A percentile compares a stretch with the other conserved stretches of the same genome.
Evolutionary conservation across 495 filamentous ascomycete species (phyloP).

Genomic region (Hyaloscypha bicolor): DNA sequence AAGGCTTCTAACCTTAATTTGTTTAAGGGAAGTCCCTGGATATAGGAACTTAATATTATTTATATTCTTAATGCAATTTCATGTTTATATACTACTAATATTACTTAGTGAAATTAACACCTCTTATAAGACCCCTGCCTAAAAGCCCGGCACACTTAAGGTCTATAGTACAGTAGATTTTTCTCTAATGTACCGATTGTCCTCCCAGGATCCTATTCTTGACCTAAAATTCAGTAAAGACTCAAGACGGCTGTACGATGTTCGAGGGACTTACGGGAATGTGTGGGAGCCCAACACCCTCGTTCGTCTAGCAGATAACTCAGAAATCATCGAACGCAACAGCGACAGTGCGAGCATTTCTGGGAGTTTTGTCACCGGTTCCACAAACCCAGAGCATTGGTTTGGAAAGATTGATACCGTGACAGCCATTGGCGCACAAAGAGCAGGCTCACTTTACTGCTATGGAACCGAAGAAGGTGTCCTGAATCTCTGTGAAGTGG

Average conservation of each 20-base stretch:
- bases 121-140: too few species aligned
- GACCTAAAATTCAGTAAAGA: neutral
- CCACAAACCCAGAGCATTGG: neutral
- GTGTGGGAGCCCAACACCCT: neutral
- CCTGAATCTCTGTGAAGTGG: neutral
- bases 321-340: neutral
- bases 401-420: neutral
- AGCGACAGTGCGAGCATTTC: neutral
- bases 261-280: neutral
- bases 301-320: neutral
- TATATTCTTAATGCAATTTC: too few species aligned
- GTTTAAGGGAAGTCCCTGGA: too few species aligned
- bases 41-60: too few species aligned
- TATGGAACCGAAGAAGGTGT: neutral
- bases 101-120: too few species aligned
- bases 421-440: neutral
- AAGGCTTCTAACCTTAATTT: too few species aligned
- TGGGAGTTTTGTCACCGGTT: neutral
- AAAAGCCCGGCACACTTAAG: constrained; percentile 33
- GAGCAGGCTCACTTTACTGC: neutral
- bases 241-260: neutral
- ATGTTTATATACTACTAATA: too few species aligned
- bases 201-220: neutral
- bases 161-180: constrained; percentile 33
- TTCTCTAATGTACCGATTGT: constrained; percentile 26